A percentile compares a stretch with the other conserved stretches of the same genome.
These are phyloP conservation scores for Termitomyces sp. DNA, from an alignment of 768 basidiomycete genomes.

Conservation along the genomic window DNA sequence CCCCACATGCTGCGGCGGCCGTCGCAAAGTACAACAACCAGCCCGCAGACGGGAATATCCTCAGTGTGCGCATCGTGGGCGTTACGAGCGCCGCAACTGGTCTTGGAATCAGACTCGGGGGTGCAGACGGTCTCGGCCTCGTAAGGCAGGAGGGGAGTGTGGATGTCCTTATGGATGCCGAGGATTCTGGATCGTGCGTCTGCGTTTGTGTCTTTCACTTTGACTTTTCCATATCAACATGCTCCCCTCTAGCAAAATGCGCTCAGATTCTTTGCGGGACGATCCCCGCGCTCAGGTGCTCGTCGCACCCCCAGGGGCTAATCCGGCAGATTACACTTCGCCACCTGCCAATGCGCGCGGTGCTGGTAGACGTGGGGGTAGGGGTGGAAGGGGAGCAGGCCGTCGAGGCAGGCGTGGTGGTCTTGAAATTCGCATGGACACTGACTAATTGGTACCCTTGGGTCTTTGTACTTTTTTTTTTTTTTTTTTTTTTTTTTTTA, in stretches of 20 bases:
- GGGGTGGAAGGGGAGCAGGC: constrained; percentile 31
- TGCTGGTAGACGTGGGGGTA: constrained; percentile 27
- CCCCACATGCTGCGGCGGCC: constrained; percentile 56
- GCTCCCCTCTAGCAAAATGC: constrained; percentile 59
- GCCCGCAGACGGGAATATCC: constrained; percentile 73
- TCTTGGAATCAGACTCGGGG: constrained; percentile 54
- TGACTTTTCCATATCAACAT: not conserved
- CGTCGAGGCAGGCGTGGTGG: constrained; percentile 29
- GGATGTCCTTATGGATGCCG: constrained; percentile 54
- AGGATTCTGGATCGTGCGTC: constrained; percentile 48
- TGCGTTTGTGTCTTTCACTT: not conserved
- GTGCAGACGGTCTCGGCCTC: constrained; percentile 43
- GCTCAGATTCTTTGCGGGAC: constrained; percentile 66
- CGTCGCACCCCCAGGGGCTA: constrained; percentile 60
- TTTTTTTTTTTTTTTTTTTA: no score
- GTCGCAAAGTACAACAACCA: constrained; percentile 75
- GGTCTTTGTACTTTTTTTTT: not conserved
- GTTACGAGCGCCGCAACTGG: constrained; percentile 40
- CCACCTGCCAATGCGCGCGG: constrained; percentile 21
- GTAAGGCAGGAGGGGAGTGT: constrained; percentile 50
- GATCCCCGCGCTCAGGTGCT: constrained; percentile 66
- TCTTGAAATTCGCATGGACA: constrained; percentile 43
- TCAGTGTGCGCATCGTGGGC: constrained; percentile 62
- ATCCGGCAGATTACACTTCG: constrained; percentile 47
- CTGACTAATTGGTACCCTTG: constrained; percentile 35